Base-by-base conservation (phyloP, 1,284 basidiomycete species). In the Ustilago tritici region DNA sequence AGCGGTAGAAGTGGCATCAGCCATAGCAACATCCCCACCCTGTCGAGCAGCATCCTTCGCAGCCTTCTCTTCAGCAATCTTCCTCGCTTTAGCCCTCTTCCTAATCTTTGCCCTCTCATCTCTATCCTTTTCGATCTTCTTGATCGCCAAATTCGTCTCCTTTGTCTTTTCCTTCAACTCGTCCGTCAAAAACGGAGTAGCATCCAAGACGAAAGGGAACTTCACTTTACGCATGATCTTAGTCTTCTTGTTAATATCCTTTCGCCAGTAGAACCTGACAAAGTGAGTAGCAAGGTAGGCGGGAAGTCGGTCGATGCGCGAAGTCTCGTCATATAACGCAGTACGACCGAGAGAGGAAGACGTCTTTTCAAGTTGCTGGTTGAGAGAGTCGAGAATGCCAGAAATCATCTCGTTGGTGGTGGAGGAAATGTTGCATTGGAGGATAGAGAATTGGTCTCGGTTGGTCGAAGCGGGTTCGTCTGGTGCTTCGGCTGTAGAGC, bases 251-350 rank as follows among this genome's bases (percentile, higher is more conserved):
- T 89, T 88, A 67, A 98, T 95, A 79, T 98, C 96, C 52, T 91
- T 89, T 71, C 94, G 89, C 96, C 96, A 99, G 76, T 92, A 93
- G 87, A 99, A 99, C 55, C 97, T 92, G 8, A 96, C 95, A 92
- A 98, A 93, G 81, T 95, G 94, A 4, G 95, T 90, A 10, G 92
- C 92, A 46, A 97, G 89, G 84, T 95, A 88, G 23, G 90, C 87
- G 0, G 96, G 97, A 32, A 98, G 88, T 15, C 95, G 90, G 6
- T 93, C 91, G 56, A 99, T 87, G 4, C 95, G 91, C 9, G 93
- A 93, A 50, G 90, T 91, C 85, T 94, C 92, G n/a, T 89, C 91
- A 88, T 98, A 99, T 1, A 90, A 87, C 0, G 95, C 95, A 40
- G 93, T 90, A 19, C 95, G 91, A 4, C 90, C 91, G 5, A 99